Base-by-base conservation (phyloP, 2,329 filamentous ascomycete species). In the Tolypocladium pustulatum region DNA sequence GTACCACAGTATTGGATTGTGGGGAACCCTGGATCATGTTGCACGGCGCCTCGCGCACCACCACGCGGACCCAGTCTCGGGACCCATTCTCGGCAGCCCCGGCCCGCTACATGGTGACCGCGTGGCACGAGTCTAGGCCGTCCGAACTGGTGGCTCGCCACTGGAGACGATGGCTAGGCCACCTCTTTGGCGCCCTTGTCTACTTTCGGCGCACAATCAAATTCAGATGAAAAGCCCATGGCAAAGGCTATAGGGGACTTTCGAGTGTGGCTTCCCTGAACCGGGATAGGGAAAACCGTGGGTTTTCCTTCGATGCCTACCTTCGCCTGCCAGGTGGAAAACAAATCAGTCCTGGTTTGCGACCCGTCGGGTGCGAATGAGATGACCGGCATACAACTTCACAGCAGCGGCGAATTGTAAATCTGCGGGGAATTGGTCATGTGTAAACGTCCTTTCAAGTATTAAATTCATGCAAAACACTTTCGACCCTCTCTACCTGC, bases 41-140 rank as follows among this genome's bases (percentile, higher is more conserved):
- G 13, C 54, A 32, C 54, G n/a, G 27, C 38, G 40, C 54, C 38
- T 38, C n/a, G n/a, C 51, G 27, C 37, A 36, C n/a, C 38, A 40
- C 43, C 32, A 27, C 17, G 32, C 17, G 37, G 41, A 27, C 40
- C 57, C 52, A 54, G 46, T 53, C 57, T 56, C 57, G 57, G 40
- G 46, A 27, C 46, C 56, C 46, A 54, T 37, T 53, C 57, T 56
- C 58, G 58, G 58, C 34, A 51, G 37, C 43, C 20, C 58, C 58
- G 58, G 37, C 36, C 43, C 43, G 32, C 58, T 59, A 56, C 25
- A 30, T 46, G 15, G 46, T 22, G 20, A 30, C 38, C 30, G 40
- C 55, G 54, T 54, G 54, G 58, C 58, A 57, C 36, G 27, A 38
- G 22, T 37, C 36, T 30, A 34, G 25, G 43, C 20, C 32, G 53